phyloP scores from a whole-genome alignment of 2,329 filamentous ascomycete genomes.

The Aspergillus fumigatus region DNA sequence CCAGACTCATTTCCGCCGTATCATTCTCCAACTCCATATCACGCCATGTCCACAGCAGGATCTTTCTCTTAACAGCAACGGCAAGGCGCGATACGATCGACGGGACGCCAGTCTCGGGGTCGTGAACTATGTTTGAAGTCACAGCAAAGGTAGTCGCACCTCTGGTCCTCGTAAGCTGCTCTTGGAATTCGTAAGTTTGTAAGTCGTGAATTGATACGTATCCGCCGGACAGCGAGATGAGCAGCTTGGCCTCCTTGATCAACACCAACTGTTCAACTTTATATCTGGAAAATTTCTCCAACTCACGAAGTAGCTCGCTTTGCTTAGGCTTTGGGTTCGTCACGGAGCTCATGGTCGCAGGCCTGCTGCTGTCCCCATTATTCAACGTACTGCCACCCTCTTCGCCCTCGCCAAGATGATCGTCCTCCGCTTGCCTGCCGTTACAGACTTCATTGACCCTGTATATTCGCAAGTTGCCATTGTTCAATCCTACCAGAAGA shows the following conservation, averaged over 20 bases:
- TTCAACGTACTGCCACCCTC: conserved; percentile 12
- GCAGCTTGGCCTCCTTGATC: conserved; percentile 88
- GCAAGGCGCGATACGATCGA: conserved; percentile 89
- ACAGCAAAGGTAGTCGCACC: conserved; percentile 88
- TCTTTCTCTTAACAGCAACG: conserved; percentile 85
- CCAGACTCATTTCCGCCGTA: conserved; percentile 69
- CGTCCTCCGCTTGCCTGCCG: conserved; percentile 36
- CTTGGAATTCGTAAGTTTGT: conserved; percentile 74
- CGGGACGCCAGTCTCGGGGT: conserved; percentile 78
- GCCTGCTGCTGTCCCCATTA: conserved; percentile 9
- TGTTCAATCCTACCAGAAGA: conserved; percentile 86
- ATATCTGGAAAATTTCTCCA: conserved; percentile 88
- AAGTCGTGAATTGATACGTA: conserved; percentile 87
- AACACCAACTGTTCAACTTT: conserved; percentile 91
- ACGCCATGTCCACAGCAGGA: conserved; percentile 92
- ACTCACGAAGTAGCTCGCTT: conserved; percentile 81
- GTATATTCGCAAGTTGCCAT: conserved; percentile 83
- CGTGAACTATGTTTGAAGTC: conserved; percentile 92
- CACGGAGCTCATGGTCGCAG: conserved; percentile 3
- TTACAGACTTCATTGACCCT: conserved; percentile 67
- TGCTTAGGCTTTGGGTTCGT: conserved; percentile 44
- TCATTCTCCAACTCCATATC: conserved; percentile 80
- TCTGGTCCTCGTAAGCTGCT: conserved; percentile 76
- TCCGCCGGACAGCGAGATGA: conserved; percentile 87
- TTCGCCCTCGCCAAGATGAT: conserved; percentile 7